These are phyloP conservation scores for Posidonia australis DNA, from an alignment of 106 monocot species.

Conservation along the genomic window DNA sequence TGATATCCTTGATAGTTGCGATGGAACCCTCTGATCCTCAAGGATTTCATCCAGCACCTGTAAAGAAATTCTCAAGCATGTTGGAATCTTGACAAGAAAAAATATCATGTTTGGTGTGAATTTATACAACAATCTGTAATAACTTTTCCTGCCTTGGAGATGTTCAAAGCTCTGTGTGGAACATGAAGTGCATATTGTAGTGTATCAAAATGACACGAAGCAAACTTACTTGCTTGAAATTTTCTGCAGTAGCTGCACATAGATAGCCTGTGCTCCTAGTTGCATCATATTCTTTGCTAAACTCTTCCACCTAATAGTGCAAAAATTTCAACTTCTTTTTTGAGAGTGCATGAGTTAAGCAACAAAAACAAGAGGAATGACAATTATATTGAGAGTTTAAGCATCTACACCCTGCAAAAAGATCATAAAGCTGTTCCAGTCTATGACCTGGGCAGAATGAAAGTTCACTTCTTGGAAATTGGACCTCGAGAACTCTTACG, in stretches of 20 bases:
- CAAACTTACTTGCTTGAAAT: conserved; percentile 71
- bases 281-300: conserved; percentile 71
- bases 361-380: too few relatives aligned
- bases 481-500: too few relatives aligned
- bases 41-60: conserved; percentile 83
- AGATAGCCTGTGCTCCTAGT: conserved; percentile 91
- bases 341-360: too few relatives aligned
- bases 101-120: not conserved
- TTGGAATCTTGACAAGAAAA: not conserved
- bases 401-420: too few relatives aligned
- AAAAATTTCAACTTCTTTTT: not conserved
- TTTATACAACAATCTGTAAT: not conserved
- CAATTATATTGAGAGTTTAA: too few relatives aligned
- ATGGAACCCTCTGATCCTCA: conserved; percentile 34
- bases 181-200: not conserved
- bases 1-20: conserved; percentile 68
- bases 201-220: not conserved
- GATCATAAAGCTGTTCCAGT: too few relatives aligned
- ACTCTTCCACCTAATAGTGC: conserved; percentile 53
- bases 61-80: not conserved
- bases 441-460: too few relatives aligned
- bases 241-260: conserved; percentile 68
- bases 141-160: not conserved
- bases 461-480: too few relatives aligned
- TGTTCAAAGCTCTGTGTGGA: not conserved